These are phyloP conservation scores for Pholiota microspora DNA, from an alignment of 768 basidiomycete species.

Conservation along the genomic window DNA sequence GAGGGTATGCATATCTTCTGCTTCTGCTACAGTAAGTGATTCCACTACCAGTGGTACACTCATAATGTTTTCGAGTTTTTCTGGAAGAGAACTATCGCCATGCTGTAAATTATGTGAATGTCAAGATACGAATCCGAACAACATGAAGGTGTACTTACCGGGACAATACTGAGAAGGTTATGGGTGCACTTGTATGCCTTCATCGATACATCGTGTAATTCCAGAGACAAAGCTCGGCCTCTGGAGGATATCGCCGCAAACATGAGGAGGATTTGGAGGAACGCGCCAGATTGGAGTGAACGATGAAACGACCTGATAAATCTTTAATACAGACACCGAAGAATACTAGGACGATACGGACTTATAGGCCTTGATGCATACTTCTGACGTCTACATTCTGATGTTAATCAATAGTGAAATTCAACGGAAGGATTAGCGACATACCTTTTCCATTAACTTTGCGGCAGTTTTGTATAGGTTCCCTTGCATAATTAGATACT, in stretches of 20 bases:
- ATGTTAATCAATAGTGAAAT: neutral
- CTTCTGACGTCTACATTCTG: constrained; percentile 21
- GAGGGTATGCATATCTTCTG: too few relatives aligned
- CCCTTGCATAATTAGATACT: constrained; percentile 9
- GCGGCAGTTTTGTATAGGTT: constrained; percentile 11
- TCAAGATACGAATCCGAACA: too few relatives aligned
- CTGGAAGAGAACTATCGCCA: too few relatives aligned
- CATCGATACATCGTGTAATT: constrained; percentile 38
- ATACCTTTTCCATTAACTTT: constrained; percentile 35
- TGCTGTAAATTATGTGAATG: too few relatives aligned
- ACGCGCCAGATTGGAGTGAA: constrained; percentile 71
- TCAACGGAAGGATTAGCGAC: neutral
- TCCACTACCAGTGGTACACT: too few relatives aligned
- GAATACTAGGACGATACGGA: constrained; percentile 26
- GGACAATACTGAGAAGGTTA: constrained; percentile 7
- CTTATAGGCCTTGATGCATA: constrained; percentile 48
- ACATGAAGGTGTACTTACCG: constrained; percentile 7
- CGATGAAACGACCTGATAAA: constrained; percentile 53
- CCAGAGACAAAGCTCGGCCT: constrained; percentile 42
- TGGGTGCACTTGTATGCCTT: constrained; percentile 12
- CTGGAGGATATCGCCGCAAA: constrained; percentile 63
- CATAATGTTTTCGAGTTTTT: too few relatives aligned
- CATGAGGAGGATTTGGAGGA: constrained; percentile 64
- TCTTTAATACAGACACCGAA: neutral
- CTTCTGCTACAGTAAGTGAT: neutral